phyloP scores from a whole-genome alignment of 2,329 filamentous ascomycete genomes.

The Didymella keratinophila region DNA sequence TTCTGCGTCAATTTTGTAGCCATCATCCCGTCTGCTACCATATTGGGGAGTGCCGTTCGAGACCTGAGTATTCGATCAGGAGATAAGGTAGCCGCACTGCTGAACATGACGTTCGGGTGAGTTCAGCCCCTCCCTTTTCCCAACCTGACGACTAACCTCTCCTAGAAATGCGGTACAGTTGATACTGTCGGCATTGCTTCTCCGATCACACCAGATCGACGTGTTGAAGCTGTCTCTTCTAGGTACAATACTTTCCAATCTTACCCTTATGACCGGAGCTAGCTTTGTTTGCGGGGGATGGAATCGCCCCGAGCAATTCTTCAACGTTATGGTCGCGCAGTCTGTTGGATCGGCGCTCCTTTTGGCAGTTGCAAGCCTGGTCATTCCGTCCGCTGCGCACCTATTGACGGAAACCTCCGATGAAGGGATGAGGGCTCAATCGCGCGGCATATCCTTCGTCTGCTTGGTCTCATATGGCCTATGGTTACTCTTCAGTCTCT shows the following conservation, averaged over 20 bases:
- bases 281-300: not conserved
- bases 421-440: not conserved
- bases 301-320: not conserved
- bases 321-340: not conserved
- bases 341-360: not conserved
- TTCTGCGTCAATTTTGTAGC: not conserved
- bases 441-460: not conserved
- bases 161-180: not conserved
- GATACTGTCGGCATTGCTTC: not conserved
- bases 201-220: not conserved
- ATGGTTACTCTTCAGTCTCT: not conserved
- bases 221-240: not conserved
- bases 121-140: too few species aligned
- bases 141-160: too few species aligned
- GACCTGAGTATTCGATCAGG: not conserved
- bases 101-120: not conserved
- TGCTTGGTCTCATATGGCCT: not conserved
- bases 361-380: not conserved
- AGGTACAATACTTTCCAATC: not conserved
- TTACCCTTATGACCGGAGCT: not conserved
- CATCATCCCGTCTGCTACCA: not conserved
- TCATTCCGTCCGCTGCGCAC: not conserved
- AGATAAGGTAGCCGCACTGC: not conserved
- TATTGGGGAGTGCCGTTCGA: not conserved
- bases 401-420: not conserved